Percentiles rank a stretch among this genome's conserved stretches.
Evolutionary conservation across 2,329 filamentous ascomycete species (phyloP).

Genomic region (Albophoma yamanashiensis): DNA sequence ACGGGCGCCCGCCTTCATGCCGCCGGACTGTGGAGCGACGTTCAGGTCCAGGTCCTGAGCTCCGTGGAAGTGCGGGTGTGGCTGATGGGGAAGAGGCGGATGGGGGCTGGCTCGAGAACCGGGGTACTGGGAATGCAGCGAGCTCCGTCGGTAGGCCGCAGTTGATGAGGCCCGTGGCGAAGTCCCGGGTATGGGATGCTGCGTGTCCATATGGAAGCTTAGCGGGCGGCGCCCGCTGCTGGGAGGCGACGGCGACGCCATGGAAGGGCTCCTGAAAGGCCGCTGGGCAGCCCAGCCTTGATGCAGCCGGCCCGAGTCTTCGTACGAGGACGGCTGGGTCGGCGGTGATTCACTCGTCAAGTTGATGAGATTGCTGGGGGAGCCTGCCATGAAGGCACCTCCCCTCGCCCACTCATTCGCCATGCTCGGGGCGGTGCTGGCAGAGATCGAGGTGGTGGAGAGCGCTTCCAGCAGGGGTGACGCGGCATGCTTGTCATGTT

Average conservation of each 20-base stretch:
- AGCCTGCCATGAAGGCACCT: conserved; percentile 29
- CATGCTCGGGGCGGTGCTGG: conserved; percentile 35
- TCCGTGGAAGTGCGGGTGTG: conserved; percentile 68
- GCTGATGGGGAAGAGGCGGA: conserved; percentile 63
- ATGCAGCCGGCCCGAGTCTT: conserved; percentile 31
- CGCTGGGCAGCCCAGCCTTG: conserved; percentile 36
- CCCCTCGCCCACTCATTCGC: conserved; percentile 33
- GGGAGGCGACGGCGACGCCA: conserved; percentile 29
- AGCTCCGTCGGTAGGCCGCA: conserved; percentile 31
- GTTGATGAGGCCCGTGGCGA: conserved; percentile 22
- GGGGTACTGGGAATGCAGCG: conserved; percentile 39
- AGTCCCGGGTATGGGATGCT: conserved; percentile 29
- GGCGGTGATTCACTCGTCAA: conserved; percentile 41
- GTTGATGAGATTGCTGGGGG: conserved; percentile 42
- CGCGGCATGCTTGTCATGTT: conserved; percentile 30
- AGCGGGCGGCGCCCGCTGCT: conserved; percentile 31
- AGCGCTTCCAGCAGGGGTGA: conserved; percentile 39
- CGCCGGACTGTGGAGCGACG: conserved; percentile 41
- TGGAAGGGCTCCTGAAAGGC: conserved; percentile 31
- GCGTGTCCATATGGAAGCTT: conserved; percentile 43
- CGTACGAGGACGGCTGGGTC: conserved; percentile 41
- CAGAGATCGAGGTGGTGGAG: conserved; percentile 36
- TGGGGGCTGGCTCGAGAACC: conserved; percentile 33
- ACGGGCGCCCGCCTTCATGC: conserved; percentile 52
- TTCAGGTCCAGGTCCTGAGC: conserved; percentile 67